Percentiles rank a stretch among this genome's conserved stretches.
Evolutionary conservation across 2,329 filamentous ascomycete genomes (phyloP).

Genomic region (Pezicula carpinea): DNA sequence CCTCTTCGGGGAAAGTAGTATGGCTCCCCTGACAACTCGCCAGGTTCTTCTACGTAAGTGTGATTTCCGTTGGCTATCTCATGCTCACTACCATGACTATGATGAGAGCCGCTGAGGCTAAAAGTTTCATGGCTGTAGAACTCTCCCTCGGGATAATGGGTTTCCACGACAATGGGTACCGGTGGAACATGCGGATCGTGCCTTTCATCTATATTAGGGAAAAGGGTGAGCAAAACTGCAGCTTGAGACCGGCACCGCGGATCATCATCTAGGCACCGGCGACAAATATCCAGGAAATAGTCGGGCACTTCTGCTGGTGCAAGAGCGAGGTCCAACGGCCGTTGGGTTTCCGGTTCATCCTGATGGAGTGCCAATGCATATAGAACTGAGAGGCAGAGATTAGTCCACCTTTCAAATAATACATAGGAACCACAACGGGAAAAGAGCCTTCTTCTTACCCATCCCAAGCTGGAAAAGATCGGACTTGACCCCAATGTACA

Average conservation of each 20-base stretch:
- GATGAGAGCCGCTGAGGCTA: constrained; percentile 7
- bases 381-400: constrained; percentile 49
- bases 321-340: constrained; percentile 57
- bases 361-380: constrained; percentile 86
- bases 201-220: constrained; percentile 45
- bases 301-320: constrained; percentile 62
- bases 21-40: constrained; percentile 17
- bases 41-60: constrained; percentile 21
- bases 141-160: constrained; percentile 14
- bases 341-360: constrained; percentile 82
- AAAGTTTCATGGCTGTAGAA: constrained; percentile 6
- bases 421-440: not conserved
- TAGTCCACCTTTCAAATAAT: not conserved
- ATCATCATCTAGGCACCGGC: constrained; percentile 64
- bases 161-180: constrained; percentile 25
- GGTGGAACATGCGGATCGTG: constrained; percentile 9
- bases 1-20: constrained; percentile 24
- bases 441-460: constrained; percentile 30
- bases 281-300: constrained; percentile 79
- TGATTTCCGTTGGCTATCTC: constrained; percentile 11
- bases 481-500: constrained; percentile 98
- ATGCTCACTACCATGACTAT: constrained; percentile 10
- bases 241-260: constrained; percentile 73
- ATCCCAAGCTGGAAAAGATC: constrained; percentile 95
- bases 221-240: constrained; percentile 62